phyloP scores from a whole-genome alignment of 2,329 filamentous ascomycete species.

The Arthrocladium fulminans region DNA sequence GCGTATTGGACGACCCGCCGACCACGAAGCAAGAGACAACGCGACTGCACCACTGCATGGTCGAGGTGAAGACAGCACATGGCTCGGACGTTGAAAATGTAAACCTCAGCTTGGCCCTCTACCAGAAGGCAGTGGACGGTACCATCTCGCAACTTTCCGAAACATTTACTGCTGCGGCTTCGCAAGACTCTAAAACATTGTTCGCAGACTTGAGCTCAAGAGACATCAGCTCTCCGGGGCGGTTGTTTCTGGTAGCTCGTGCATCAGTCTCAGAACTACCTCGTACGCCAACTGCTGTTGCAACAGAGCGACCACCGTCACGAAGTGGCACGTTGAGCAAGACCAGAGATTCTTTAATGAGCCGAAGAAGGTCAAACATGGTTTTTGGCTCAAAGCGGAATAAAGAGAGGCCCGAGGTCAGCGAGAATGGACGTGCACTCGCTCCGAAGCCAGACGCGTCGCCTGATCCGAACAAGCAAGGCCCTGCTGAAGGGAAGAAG shows the following conservation, averaged over 20 bases:
- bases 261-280: conserved; percentile 54
- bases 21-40: conserved; percentile 57
- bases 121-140: conserved; percentile 58
- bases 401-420: conserved; percentile 22
- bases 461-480: conserved; percentile 14
- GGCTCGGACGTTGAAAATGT: conserved; percentile 68
- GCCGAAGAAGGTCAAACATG: conserved; percentile 34
- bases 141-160: conserved; percentile 66
- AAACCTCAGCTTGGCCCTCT: conserved; percentile 68
- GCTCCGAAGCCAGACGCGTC: conserved; percentile 12
- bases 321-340: conserved; percentile 21
- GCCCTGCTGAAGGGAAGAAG: conserved; percentile 9
- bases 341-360: conserved; percentile 21
- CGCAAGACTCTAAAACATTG: conserved; percentile 67
- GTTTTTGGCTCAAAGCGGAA: conserved; percentile 28
- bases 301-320: conserved; percentile 16
- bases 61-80: conserved; percentile 75
- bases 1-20: conserved; percentile 76
- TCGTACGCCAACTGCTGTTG: conserved; percentile 19
- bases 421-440: conserved; percentile 24
- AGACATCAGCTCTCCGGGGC: conserved; percentile 55
- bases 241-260: conserved; percentile 76
- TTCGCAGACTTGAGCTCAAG: conserved; percentile 76
- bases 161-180: conserved; percentile 59
- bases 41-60: conserved; percentile 53